Evolutionary conservation across 805 yeast genomes (phyloP).

Genomic region (Saccharomycopsis babjevae): DNA sequence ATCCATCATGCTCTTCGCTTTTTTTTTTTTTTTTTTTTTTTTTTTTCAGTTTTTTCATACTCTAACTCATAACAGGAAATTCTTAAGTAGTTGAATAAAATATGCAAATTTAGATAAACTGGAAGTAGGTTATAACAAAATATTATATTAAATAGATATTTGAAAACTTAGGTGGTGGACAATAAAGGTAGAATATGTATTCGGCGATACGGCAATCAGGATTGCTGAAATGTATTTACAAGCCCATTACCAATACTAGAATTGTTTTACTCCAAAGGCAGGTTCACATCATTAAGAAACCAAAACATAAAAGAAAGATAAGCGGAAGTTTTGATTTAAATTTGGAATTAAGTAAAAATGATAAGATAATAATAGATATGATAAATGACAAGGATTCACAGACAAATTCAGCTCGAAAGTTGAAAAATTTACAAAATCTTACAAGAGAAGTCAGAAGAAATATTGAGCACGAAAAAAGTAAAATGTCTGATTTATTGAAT

Average conservation of each 20-base stretch:
- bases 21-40: not conserved
- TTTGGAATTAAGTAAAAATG: not conserved
- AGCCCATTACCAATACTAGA: not conserved
- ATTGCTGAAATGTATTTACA: not conserved
- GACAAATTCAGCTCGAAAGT: constrained; percentile 1
- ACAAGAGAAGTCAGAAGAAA: constrained; percentile 8
- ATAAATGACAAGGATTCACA: constrained; percentile 11
- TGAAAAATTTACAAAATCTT: constrained; percentile 10
- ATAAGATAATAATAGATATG: constrained; percentile 1
- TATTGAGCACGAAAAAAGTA: constrained; percentile 1
- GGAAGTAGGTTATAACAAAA: too few relatives aligned
- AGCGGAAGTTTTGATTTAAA: not conserved
- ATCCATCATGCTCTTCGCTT: not conserved
- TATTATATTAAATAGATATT: too few relatives aligned
- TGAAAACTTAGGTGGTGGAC: not conserved
- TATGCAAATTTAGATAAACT: too few relatives aligned
- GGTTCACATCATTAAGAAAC: not conserved
- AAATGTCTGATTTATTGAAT: not conserved
- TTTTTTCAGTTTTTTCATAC: not conserved
- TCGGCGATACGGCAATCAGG: not conserved
- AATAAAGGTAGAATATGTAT: not conserved
- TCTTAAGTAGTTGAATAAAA: not conserved
- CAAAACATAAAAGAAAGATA: constrained; percentile 1
- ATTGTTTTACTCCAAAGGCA: not conserved
- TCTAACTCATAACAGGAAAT: not conserved